Percentiles rank a stretch among this genome's conserved stretches.
phyloP scores from a whole-genome alignment of 140 eudicot species.

The Cichorium intybus region DNA sequence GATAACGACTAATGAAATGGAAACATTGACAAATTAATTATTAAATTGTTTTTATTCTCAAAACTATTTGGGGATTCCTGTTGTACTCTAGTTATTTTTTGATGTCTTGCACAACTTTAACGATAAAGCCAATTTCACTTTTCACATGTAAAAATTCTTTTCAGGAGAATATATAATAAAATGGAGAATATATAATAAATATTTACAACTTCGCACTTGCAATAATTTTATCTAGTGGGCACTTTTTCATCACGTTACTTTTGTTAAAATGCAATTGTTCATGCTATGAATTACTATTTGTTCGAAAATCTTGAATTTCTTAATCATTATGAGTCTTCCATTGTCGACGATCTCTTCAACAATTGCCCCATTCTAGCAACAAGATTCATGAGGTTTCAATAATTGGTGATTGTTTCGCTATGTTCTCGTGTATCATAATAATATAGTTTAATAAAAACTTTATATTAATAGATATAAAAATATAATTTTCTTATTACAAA shows the following conservation, averaged over 20 bases:
- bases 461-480: too few species aligned
- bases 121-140: constrained; percentile 1
- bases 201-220: too few species aligned
- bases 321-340: too few species aligned
- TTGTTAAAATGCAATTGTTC: not conserved
- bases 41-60: constrained; percentile 7
- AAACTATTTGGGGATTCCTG: not conserved
- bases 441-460: too few species aligned
- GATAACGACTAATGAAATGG: not conserved
- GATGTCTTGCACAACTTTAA: not conserved
- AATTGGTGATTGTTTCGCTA: too few species aligned
- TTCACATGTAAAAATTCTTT: constrained; percentile 22
- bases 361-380: not conserved
- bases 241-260: not conserved
- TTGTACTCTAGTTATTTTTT: not conserved
- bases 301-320: too few species aligned
- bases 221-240: not conserved
- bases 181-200: not conserved
- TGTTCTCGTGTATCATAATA: not conserved
- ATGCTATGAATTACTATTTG: not conserved
- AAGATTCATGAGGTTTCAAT: too few species aligned
- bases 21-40: not conserved
- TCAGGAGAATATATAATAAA: not conserved
- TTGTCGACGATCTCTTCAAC: not conserved
- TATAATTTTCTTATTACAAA: too few species aligned